phyloP scores from a whole-genome alignment of 495 filamentous ascomycete genomes.

The Penicillium tannophilum region DNA sequence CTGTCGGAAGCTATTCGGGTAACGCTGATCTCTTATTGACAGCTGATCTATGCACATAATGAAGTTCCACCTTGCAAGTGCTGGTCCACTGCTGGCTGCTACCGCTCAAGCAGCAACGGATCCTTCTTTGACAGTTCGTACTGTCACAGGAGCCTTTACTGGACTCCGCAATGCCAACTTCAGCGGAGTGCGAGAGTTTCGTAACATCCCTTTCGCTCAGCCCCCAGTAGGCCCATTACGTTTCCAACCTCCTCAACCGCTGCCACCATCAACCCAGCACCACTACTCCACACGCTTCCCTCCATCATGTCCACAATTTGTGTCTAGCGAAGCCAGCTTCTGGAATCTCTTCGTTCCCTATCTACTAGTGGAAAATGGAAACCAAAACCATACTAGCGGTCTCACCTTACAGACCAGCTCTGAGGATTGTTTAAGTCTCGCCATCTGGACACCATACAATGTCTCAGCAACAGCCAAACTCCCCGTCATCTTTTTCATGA shows the following conservation, averaged over 20 bases:
- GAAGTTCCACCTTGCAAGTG: background rate
- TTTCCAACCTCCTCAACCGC: slow-evolving; percentile 11
- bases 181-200: slow-evolving; percentile 8
- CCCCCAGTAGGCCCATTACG: slow-evolving; percentile 7
- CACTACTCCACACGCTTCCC: slow-evolving; percentile 10
- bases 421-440: slow-evolving; percentile 55
- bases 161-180: slow-evolving; percentile 7
- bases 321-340: slow-evolving; percentile 9
- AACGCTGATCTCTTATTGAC: too few relatives aligned
- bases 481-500: slow-evolving; percentile 18
- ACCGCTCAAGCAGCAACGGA: slow-evolving; percentile 4
- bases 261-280: slow-evolving; percentile 2
- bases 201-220: slow-evolving; percentile 12
- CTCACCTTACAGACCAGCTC: slow-evolving; percentile 6
- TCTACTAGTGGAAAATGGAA: slow-evolving; percentile 9
- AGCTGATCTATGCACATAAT: background rate
- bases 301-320: slow-evolving; percentile 13
- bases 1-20: too few relatives aligned
- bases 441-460: slow-evolving; percentile 43
- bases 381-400: slow-evolving; percentile 7
- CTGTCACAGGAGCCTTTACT: slow-evolving; percentile 6
- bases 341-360: slow-evolving; percentile 5
- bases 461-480: slow-evolving; percentile 12
- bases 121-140: slow-evolving; percentile 11
- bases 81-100: background rate